Evolutionary conservation across 371 early-diverging fungal genomes (phyloP), one percentile per base, ranked within the genome.

Genomic region (Mortierella sp.): DNA sequence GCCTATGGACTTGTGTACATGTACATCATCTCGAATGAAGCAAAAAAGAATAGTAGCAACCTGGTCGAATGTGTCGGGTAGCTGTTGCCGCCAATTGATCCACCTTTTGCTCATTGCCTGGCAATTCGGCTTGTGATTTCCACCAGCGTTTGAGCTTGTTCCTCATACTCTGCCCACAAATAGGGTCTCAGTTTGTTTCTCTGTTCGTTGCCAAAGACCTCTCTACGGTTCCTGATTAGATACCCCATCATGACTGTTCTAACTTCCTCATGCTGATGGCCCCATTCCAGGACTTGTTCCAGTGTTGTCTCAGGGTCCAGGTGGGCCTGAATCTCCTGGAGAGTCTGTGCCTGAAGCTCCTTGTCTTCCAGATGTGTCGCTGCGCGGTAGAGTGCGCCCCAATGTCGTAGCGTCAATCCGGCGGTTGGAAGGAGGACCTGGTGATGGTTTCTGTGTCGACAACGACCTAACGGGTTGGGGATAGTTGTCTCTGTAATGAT

Each of bases 101-200:
- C 8, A 22, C n/a, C 34, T 49, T 17, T 24, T 22, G 1, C 37
- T 56, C n/a, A 67, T 29, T 67, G 67, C 22, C 63, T 48, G 4
- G 73, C 73, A 14, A 73, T 67, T 29, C 54, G 58, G 43, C 73
- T 73, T 3, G 73, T 73, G 29, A 73, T 53, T 28, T 73, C 62
- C 7, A 73, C 73, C 10, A 73, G 40, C 7, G 63, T 55, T 16
- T 73, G 67, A 16, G 67, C 63, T 39, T 73, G 67, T 22, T 63
- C 56, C 17, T 66, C 63, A 44, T 59, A 54, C 39, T 73, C 67
- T 1, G 73, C 63, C 62, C 62, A 73, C 22, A 73, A 27, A 50
- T 73, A 73, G 13, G 73, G 67, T 39, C 67, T 31, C 41, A 73
- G 14, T 29, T 52, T 52, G 47, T 58, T 73, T 3, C n/a, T 43